Percentiles rank a stretch among this genome's conserved stretches.
Evolutionary conservation across 2,329 filamentous ascomycete species (phyloP).

Genomic region (Fusarium sp.): DNA sequence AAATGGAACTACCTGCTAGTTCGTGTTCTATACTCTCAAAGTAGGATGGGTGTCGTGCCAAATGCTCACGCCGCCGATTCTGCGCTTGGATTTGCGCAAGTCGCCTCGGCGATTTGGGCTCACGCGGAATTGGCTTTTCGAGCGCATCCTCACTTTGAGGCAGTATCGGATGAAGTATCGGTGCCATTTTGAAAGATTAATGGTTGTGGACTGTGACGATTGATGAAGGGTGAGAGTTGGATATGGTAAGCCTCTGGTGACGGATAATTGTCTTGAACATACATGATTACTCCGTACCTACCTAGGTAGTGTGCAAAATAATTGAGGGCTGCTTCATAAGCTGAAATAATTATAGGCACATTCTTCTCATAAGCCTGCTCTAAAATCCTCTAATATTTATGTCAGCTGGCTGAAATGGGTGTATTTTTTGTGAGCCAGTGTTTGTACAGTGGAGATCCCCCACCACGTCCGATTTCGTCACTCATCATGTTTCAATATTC

Average conservation of each 20-base stretch:
- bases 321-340: not conserved
- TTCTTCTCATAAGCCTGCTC: not conserved
- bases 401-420: not conserved
- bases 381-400: not conserved
- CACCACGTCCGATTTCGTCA: not conserved
- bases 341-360: not conserved
- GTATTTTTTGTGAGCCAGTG: not conserved
- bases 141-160: conserved; percentile 7
- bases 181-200: conserved; percentile 19
- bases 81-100: conserved; percentile 64
- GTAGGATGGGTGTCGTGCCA: conserved; percentile 76
- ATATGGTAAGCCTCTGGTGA: not conserved
- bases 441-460: not conserved
- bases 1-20: conserved; percentile 54
- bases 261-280: not conserved
- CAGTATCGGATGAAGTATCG: conserved; percentile 26
- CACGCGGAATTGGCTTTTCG: conserved; percentile 55
- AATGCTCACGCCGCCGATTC: conserved; percentile 80
- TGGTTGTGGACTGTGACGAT: not conserved
- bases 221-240: not conserved
- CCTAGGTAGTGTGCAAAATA: not conserved
- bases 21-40: conserved; percentile 66
- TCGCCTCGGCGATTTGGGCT: conserved; percentile 53
- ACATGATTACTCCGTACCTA: not conserved
- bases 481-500: not conserved